These are phyloP conservation scores for Rickenella mellea DNA, from an alignment of 768 basidiomycete genomes.

Conservation along the genomic window DNA sequence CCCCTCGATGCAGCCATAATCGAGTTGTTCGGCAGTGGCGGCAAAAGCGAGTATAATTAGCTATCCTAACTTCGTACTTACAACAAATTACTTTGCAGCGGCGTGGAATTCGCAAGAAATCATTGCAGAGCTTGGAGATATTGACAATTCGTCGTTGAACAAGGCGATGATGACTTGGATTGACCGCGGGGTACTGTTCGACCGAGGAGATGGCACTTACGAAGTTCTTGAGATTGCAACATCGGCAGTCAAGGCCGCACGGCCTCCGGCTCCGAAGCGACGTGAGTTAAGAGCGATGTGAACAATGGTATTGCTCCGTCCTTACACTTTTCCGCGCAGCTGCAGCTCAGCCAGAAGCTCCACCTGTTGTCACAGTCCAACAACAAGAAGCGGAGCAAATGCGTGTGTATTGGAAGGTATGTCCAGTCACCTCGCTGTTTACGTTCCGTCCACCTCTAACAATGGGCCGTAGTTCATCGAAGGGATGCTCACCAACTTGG, in stretches of 20 bases:
- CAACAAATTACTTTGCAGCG: conserved; percentile 28
- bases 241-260: too few species aligned
- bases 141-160: conserved; percentile 54
- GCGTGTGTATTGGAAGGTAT: conserved; percentile 81
- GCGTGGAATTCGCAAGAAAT: conserved; percentile 68
- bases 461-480: conserved; percentile 59
- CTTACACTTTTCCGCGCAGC: too few species aligned
- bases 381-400: conserved; percentile 82
- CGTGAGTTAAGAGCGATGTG: conserved; percentile 18
- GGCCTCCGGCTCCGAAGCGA: conserved; percentile 15
- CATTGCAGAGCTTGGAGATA: conserved; percentile 47
- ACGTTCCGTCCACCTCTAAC: conserved; percentile 1
- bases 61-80: too few species aligned
- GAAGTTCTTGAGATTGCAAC: conserved; percentile 55
- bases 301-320: too few species aligned
- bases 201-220: conserved; percentile 51
- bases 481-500: conserved; percentile 86
- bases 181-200: conserved; percentile 71
- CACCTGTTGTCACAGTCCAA: conserved; percentile 45
- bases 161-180: conserved; percentile 81
- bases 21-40: conserved; percentile 76
- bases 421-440: conserved; percentile 9
- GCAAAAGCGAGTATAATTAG: conserved; percentile 53
- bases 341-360: too few species aligned
- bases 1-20: conserved; percentile 89